Conservation (phyloP, 164 flowering plant species). For the Nymphaea thermarum region DNA sequence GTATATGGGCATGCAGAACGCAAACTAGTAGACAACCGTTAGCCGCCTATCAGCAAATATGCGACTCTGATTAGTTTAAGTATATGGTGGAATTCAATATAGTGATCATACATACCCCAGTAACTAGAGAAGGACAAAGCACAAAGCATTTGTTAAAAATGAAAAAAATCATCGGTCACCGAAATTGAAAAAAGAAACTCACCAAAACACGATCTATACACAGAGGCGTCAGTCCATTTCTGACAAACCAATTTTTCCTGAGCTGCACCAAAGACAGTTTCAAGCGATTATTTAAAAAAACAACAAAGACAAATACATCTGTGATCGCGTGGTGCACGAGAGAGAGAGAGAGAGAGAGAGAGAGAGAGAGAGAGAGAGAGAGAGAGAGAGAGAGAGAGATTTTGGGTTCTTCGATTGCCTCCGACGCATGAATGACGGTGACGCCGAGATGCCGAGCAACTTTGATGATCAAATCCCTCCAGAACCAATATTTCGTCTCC, state of each 20-base stretch:
- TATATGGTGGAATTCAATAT: too few species aligned
- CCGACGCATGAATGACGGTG: constrained; percentile 37
- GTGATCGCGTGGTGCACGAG: neutral
- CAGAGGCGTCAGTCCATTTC: constrained; percentile 63
- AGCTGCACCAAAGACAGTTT: constrained; percentile 17
- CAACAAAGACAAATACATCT: neutral
- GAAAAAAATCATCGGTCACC: too few species aligned
- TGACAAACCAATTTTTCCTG: constrained; percentile 53
- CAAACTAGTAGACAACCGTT: too few species aligned
- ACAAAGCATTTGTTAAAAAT: too few species aligned
- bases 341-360: too few species aligned
- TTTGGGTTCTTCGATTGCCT: constrained; percentile 13
- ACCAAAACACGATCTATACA: constrained; percentile 78
- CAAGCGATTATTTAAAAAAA: constrained; percentile 1
- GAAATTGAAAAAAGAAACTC: constrained; percentile 11
- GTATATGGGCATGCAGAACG: too few species aligned
- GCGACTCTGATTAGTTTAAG: too few species aligned
- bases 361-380: too few species aligned
- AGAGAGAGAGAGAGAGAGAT: too few species aligned
- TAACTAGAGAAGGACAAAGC: too few species aligned
- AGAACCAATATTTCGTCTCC: constrained; percentile 61
- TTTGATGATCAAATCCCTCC: constrained; percentile 60
- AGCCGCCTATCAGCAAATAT: too few species aligned
- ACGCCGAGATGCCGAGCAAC: constrained; percentile 48
- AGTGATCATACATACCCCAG: too few species aligned